Base-by-base conservation (phyloP, 78 protist genomes). In the Diacronema lutheri region DNA sequence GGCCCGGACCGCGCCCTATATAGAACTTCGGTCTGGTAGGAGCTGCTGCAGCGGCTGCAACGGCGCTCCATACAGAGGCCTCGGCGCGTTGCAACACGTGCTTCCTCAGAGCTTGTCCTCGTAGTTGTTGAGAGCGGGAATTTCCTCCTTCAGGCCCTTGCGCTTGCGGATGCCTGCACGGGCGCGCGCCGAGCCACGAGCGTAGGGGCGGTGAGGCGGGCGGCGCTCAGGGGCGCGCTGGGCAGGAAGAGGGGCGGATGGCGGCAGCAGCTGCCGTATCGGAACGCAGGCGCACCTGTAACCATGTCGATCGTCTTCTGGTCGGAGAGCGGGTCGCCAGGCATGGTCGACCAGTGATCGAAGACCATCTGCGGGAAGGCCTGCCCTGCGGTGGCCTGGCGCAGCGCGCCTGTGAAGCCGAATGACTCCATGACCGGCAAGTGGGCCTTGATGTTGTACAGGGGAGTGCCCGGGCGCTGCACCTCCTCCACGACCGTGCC, bases 281-380 rank as follows among this genome's bases (percentile, higher is more conserved):
- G n/a, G n/a, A 64, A 9, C 69, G 31, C 69, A 7, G 13, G 29
- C 40, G 69, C 40, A 64, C 31, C 69, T 9, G 29, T 64, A 2
- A 25, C 40, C 69, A 25, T 3, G 57, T 85, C 50, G 44, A 87
- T 79, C 87, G 74, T 37, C 76, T 80, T 76, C 25, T 46, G 84
- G 33, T 37, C 92, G 35, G 80, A 91, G 64, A 94, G 78, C 37
- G 98, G 96, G 60, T 91, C 88, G 61, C 93, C 94, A n/a, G 33
- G 37, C 62, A 97, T 13, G 26, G 79, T 25, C 29, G 37, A 66
- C 98, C 99, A 98, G 95, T 97, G 99, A 89, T 96, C 97, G 89
- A 99, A 97, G 44, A 95, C 96, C 64, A 95, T 85, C 93, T 99
- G 99, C 50, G 99, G 99, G 99, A 98, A 99, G 68, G 99, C 99